Conservation (phyloP, 495 filamentous ascomycete genomes). For the Umbilicaria muhlenbergii region DNA sequence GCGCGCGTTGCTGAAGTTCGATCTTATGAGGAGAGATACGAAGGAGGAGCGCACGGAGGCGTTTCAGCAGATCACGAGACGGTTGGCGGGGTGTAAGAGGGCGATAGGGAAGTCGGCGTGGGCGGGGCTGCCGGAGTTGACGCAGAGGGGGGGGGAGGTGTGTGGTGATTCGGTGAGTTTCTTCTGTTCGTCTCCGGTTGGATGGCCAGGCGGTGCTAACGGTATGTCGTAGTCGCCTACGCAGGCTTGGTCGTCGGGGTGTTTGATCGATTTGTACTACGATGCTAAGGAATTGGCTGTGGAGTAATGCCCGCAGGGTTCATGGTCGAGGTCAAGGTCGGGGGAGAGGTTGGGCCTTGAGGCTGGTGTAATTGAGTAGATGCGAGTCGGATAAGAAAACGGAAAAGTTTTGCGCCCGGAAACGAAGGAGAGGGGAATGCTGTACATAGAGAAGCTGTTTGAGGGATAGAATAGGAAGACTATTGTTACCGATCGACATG, state of each 20-base stretch:
- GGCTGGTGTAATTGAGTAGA: no score
- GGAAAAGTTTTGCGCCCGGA: no score
- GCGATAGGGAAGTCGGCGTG: constrained; percentile 63
- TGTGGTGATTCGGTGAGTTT: constrained; percentile 75
- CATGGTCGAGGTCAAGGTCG: no score
- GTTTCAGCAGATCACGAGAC: constrained; percentile 82
- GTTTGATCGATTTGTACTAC: constrained; percentile 86
- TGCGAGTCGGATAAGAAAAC: no score
- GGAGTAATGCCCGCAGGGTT: constrained; percentile 1
- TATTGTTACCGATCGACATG: no score
- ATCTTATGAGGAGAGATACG: constrained; percentile 53
- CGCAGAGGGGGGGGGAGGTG: constrained; percentile 68
- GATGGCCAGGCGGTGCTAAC: constrained; percentile 10
- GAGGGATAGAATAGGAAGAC: no score
- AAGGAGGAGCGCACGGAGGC: constrained; percentile 56
- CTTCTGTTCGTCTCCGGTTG: constrained; percentile 6
- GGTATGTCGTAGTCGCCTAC: constrained; percentile 51
- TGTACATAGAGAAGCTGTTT: no score
- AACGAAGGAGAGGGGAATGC: no score
- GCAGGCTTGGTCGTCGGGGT: constrained; percentile 89
- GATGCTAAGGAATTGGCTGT: constrained; percentile 47
- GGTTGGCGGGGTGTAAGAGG: constrained; percentile 67
- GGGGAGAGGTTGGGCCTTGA: no score
- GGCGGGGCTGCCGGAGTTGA: constrained; percentile 89
- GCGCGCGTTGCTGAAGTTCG: constrained; percentile 78